Evolutionary conservation across 1,284 basidiomycete genomes (phyloP).

Genomic region (Cryptococcus sp.): DNA sequence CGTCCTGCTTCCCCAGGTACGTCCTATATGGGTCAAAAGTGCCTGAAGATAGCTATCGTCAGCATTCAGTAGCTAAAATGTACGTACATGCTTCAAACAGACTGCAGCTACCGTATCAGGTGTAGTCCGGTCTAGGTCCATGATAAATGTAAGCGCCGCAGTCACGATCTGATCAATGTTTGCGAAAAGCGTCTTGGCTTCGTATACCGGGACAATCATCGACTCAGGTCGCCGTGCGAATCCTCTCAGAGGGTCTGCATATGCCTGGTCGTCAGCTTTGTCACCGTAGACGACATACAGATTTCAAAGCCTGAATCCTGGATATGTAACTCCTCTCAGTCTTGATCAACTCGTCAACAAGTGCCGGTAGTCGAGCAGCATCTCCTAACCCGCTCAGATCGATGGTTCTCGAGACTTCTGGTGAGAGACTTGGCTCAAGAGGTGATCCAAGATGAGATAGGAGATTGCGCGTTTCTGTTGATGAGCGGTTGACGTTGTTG

Average conservation of each 20-base stretch:
- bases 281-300: constrained; percentile 12
- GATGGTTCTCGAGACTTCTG: not conserved
- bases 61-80: not conserved
- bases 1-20: constrained; percentile 88
- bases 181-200: constrained; percentile 87
- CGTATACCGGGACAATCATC: constrained; percentile 79
- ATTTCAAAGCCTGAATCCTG: constrained; percentile 40
- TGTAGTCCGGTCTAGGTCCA: constrained; percentile 73
- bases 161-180: constrained; percentile 86
- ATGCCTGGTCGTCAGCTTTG: constrained; percentile 53
- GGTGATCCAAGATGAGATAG: constrained; percentile 37
- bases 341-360: constrained; percentile 43
- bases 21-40: constrained; percentile 88
- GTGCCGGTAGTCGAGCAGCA: constrained; percentile 9
- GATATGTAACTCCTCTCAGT: constrained; percentile 45
- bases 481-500: not conserved
- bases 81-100: constrained; percentile 64
- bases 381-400: not conserved
- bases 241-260: constrained; percentile 82
- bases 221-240: constrained; percentile 80
- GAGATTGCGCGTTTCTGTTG: constrained; percentile 30
- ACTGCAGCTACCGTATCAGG: constrained; percentile 73
- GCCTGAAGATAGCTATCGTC: constrained; percentile 15
- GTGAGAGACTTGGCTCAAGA: constrained; percentile 27
- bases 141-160: constrained; percentile 79